phyloP scores from a whole-genome alignment of 2,329 filamentous ascomycete species.

The Polychaeton citri region DNA sequence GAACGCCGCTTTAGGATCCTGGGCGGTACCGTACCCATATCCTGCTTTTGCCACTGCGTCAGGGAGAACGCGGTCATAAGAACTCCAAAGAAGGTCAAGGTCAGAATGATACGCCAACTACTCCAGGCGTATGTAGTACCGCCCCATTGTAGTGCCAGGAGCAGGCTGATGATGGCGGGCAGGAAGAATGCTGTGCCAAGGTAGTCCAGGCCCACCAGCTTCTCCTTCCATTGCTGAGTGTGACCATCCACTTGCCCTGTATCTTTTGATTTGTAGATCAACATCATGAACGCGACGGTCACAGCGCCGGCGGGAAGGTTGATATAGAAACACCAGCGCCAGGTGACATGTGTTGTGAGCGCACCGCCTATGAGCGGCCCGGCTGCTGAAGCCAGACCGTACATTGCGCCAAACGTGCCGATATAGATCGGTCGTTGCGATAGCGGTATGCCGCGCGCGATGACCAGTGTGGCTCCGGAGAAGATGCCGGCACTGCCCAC shows the following conservation, averaged over 20 bases:
- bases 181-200: constrained; percentile 24
- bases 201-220: constrained; percentile 27
- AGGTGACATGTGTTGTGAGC: constrained; percentile 32
- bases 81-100: constrained; percentile 25
- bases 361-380: constrained; percentile 40
- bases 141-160: constrained; percentile 35
- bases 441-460: constrained; percentile 8
- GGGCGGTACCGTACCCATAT: constrained; percentile 29
- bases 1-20: constrained; percentile 26
- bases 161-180: constrained; percentile 26
- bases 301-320: constrained; percentile 33
- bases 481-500: constrained; percentile 39
- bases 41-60: constrained; percentile 25
- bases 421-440: constrained; percentile 7
- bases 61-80: constrained; percentile 27
- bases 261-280: too few relatives aligned
- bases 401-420: constrained; percentile 24
- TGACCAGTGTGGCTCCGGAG: constrained; percentile 22
- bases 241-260: too few relatives aligned
- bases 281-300: constrained; percentile 14
- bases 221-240: too few relatives aligned
- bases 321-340: constrained; percentile 33
- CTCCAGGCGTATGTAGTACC: constrained; percentile 29
- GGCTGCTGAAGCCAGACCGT: constrained; percentile 30
- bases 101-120: constrained; percentile 25